Percentiles rank a stretch among this genome's conserved stretches.
Evolutionary conservation across 2,329 filamentous ascomycete genomes (phyloP).

Genomic region (Pseudogymnoascus sp.): DNA sequence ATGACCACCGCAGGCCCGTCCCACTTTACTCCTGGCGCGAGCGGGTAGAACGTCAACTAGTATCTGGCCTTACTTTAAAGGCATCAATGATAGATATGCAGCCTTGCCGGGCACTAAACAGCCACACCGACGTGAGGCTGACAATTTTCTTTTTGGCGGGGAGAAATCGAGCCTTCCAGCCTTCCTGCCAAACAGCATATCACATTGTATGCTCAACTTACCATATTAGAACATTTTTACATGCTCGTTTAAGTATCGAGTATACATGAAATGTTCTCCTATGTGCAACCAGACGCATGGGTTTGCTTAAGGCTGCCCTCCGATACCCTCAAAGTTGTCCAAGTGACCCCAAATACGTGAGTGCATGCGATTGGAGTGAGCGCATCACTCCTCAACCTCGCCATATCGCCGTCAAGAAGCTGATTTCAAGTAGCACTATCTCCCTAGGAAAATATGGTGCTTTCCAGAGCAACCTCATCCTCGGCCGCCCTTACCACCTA

Average conservation of each 20-base stretch:
- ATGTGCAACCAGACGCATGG: constrained; percentile 53
- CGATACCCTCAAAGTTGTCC: constrained; percentile 48
- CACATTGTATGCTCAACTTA: neutral
- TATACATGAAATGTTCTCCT: constrained; percentile 23
- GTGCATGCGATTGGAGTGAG: constrained; percentile 24
- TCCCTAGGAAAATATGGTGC: constrained; percentile 88
- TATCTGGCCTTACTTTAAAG: neutral
- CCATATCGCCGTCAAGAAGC: constrained; percentile 17
- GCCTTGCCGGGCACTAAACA: neutral
- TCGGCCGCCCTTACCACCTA: constrained; percentile 84
- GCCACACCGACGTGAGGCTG: neutral
- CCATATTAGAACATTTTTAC: neutral
- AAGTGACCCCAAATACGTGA: constrained; percentile 55
- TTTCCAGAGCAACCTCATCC: constrained; percentile 80
- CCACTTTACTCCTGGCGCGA: neutral
- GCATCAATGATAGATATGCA: neutral
- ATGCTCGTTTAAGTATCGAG: neutral
- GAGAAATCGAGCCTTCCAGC: constrained; percentile 5
- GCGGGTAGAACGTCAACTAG: neutral
- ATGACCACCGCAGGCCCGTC: neutral
- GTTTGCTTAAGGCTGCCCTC: constrained; percentile 52
- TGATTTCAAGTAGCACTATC: constrained; percentile 55
- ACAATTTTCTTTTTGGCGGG: constrained; percentile 8
- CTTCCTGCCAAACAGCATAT: neutral
- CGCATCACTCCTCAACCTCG: constrained; percentile 15